A percentile compares a stretch with the other conserved stretches of the same genome.
phyloP scores from a whole-genome alignment of 73 alveolate genomes.

The Paramecium sonneborni region DNA sequence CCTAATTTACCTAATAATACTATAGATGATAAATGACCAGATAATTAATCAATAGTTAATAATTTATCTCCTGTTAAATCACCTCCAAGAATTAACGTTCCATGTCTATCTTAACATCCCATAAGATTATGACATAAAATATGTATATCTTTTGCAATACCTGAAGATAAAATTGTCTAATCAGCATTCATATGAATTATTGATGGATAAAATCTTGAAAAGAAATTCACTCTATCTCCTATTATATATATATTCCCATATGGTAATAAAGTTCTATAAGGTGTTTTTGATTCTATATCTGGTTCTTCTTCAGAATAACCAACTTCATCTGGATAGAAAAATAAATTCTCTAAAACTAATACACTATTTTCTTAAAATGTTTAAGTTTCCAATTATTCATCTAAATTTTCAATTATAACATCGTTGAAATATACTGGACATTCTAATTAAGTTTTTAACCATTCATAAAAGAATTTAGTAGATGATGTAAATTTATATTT shows the following conservation, averaged over 20 bases:
- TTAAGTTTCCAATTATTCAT: constrained; percentile 61
- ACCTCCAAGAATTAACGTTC: constrained; percentile 59
- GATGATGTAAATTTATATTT: constrained; percentile 67
- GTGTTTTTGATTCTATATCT: constrained; percentile 39
- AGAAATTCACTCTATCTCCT: constrained; percentile 68
- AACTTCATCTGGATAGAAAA: constrained; percentile 58
- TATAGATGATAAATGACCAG: constrained; percentile 49
- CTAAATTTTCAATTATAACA: constrained; percentile 63
- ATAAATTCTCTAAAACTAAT: constrained; percentile 59
- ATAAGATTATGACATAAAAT: constrained; percentile 43
- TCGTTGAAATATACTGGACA: constrained; percentile 60
- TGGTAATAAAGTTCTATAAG: constrained; percentile 28
- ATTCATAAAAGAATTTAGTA: constrained; percentile 58
- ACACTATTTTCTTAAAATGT: constrained; percentile 57
- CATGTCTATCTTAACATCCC: constrained; percentile 27
- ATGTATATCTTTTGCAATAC: constrained; percentile 3
- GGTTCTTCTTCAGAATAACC: constrained; percentile 52
- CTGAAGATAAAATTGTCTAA: constrained; percentile 10
- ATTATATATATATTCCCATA: constrained; percentile 51
- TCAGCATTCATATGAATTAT: constrained; percentile 52
- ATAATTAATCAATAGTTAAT: constrained; percentile 56
- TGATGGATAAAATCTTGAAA: constrained; percentile 54
- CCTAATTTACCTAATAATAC: constrained; percentile 52
- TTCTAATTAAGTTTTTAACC: constrained; percentile 55
- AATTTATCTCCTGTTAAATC: constrained; percentile 40